Evolutionary conservation across 257 asterid species (phyloP).

Genomic region (Agastache rugosa): DNA sequence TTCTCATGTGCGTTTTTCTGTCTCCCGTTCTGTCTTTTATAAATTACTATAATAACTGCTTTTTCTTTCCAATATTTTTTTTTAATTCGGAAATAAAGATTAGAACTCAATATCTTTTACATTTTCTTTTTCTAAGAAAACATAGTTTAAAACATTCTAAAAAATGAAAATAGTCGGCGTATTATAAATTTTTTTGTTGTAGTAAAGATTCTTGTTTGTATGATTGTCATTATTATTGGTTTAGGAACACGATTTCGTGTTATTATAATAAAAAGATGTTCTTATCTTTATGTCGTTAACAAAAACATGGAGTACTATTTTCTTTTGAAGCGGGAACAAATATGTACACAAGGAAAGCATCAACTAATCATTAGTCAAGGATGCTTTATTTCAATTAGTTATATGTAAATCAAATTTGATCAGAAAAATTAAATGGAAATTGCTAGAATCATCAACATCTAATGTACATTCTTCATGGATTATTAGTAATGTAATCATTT

Average conservation of each 20-base stretch:
- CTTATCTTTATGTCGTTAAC: conserved; percentile 27
- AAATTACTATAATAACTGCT: conserved; percentile 30
- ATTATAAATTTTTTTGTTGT: not conserved
- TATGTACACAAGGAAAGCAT: conserved; percentile 29
- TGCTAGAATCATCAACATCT: too few relatives aligned
- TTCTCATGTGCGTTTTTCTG: conserved; percentile 48
- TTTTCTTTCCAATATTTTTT: conserved; percentile 23
- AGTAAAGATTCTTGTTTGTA: not conserved
- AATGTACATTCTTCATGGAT: not conserved
- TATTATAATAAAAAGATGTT: conserved; percentile 23
- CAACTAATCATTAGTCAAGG: conserved; percentile 6
- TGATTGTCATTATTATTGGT: conserved; percentile 19
- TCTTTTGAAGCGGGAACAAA: not conserved
- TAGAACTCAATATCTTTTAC: not conserved
- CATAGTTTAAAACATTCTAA: too few relatives aligned
- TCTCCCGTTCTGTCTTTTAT: conserved; percentile 31
- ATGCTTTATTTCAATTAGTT: not conserved
- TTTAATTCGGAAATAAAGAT: not conserved
- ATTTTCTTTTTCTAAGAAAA: not conserved
- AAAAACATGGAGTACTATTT: conserved; percentile 3
- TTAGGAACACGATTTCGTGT: not conserved
- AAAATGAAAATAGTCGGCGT: not conserved
- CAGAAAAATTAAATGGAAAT: not conserved
- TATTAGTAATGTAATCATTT: not conserved
- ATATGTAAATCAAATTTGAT: not conserved